Conservation (phyloP, 108 stramenopile species). For the Phaeodactylum tricornutum region DNA sequence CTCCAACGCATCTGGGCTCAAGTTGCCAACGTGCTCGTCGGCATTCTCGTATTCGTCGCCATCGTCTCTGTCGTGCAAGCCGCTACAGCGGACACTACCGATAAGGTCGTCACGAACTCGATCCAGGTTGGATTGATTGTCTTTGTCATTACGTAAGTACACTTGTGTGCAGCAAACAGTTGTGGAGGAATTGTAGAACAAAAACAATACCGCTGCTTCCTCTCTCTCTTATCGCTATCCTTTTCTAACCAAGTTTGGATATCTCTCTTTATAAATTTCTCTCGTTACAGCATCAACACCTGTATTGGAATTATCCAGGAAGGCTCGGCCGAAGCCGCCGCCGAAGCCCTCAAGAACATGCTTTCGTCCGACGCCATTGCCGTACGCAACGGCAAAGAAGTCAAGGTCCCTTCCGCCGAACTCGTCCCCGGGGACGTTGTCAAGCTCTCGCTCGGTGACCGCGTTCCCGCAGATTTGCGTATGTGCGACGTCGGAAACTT, state of each 20-base stretch:
- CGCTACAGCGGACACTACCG: constrained; percentile 16
- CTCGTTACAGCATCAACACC: constrained; percentile 40
- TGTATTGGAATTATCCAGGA: constrained; percentile 74
- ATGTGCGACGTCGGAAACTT: constrained; percentile 64
- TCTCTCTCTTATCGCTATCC: too few species aligned
- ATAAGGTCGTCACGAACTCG: constrained; percentile 33
- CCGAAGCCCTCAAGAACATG: constrained; percentile 74
- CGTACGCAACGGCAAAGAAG: constrained; percentile 55
- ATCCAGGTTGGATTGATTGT: constrained; percentile 61
- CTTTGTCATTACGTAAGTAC: constrained; percentile 42
- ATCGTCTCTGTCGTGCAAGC: constrained; percentile 46
- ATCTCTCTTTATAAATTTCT: constrained; percentile 3
- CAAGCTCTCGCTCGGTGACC: constrained; percentile 58
- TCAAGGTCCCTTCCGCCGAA: constrained; percentile 42
- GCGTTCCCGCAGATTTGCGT: constrained; percentile 82
- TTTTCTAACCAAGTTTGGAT: not conserved
- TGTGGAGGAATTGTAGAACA: too few species aligned
- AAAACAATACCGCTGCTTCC: too few species aligned
- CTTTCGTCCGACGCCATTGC: constrained; percentile 64
- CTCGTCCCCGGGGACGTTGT: constrained; percentile 74
- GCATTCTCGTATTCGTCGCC: constrained; percentile 63
- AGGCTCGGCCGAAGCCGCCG: constrained; percentile 69
- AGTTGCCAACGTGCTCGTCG: constrained; percentile 64
- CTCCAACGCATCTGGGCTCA: constrained; percentile 65
- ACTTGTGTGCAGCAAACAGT: not conserved